Conservation (phyloP, 768 basidiomycete species). For the Boletus rubescentipes region DNA sequence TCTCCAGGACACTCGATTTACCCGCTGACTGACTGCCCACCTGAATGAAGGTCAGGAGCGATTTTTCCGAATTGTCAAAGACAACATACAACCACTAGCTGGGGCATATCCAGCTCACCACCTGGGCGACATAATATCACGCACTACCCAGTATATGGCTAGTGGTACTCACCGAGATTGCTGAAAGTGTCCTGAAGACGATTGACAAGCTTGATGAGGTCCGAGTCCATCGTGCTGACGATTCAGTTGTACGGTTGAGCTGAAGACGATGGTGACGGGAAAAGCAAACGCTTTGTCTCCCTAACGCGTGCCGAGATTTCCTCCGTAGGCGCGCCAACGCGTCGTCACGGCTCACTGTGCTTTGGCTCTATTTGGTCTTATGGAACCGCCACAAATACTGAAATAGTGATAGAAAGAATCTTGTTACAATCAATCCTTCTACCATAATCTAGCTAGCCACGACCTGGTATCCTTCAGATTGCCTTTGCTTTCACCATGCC, state of each 20-base stretch:
- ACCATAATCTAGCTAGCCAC: conserved; percentile 29
- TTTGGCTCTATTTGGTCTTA: conserved; percentile 30
- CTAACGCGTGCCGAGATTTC: conserved; percentile 18
- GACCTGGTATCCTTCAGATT: conserved; percentile 52
- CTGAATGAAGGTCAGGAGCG: conserved; percentile 37
- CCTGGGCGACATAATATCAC: conserved; percentile 42
- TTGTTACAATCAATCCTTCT: conserved; percentile 13
- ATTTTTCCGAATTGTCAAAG: not conserved
- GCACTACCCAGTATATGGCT: conserved; percentile 7
- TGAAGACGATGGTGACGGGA: conserved; percentile 6
- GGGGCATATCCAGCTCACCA: conserved; percentile 91
- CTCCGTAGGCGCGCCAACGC: conserved; percentile 23
- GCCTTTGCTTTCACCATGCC: conserved; percentile 91
- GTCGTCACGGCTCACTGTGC: conserved; percentile 29
- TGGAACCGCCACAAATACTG: not conserved
- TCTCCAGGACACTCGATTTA: conserved; percentile 95
- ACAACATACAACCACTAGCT: conserved; percentile 77
- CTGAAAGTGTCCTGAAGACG: conserved; percentile 91
- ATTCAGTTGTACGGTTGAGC: not conserved
- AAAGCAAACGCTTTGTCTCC: conserved; percentile 1
- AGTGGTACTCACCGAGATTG: conserved; percentile 66
- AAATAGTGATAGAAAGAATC: conserved; percentile 8
- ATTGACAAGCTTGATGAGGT: conserved; percentile 93
- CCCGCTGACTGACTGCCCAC: conserved; percentile 97
- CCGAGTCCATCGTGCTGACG: conserved; percentile 74